Percentiles rank a stretch among this genome's conserved stretches.
Evolutionary conservation across 139 green algal species (phyloP).

Genomic region (Closterium sp.): DNA sequence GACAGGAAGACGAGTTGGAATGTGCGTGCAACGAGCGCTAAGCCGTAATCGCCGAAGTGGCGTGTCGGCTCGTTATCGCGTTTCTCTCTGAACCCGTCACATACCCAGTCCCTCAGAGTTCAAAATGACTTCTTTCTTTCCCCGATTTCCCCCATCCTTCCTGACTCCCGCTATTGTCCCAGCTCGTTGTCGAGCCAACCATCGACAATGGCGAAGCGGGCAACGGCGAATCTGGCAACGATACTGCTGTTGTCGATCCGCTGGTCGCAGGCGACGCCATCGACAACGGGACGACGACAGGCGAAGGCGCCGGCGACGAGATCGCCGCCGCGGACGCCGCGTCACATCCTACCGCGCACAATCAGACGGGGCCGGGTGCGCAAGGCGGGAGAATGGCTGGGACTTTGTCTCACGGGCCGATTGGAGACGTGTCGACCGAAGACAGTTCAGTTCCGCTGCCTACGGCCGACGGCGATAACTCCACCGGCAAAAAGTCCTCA

Average conservation of each 20-base stretch:
- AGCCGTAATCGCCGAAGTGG: too few relatives aligned
- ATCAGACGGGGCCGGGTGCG: background rate
- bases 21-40: background rate
- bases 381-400: background rate
- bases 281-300: background rate
- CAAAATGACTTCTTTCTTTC: background rate
- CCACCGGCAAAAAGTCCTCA: too few relatives aligned
- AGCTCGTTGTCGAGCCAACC: background rate
- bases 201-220: background rate
- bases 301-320: background rate
- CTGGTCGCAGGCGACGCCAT: background rate
- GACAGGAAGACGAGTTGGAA: too few relatives aligned
- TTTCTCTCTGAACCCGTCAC: too few relatives aligned
- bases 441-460: background rate
- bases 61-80: too few relatives aligned
- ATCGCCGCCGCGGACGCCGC: background rate
- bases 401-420: background rate
- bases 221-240: background rate
- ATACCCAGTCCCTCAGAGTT: too few relatives aligned
- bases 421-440: background rate
- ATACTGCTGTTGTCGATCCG: background rate
- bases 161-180: background rate
- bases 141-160: background rate
- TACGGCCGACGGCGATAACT: too few relatives aligned
- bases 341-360: background rate